A percentile compares a stretch with the other conserved stretches of the same genome.
phyloP scores from a whole-genome alignment of 345 rosid genomes.

The Salix brachista region DNA sequence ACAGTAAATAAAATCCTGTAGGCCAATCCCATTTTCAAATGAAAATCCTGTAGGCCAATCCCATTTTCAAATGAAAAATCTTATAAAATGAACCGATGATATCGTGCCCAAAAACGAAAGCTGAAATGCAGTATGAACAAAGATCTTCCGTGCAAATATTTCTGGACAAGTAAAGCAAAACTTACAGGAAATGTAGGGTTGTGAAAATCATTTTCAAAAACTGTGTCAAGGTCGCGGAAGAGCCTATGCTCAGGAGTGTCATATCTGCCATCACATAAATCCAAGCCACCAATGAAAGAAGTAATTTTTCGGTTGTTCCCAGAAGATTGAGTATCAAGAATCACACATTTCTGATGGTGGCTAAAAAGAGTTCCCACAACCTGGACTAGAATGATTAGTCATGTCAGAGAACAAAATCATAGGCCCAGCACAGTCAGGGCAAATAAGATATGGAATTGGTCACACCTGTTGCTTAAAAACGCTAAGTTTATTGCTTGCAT shows the following conservation, averaged over 20 bases:
- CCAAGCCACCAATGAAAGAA: constrained; percentile 65
- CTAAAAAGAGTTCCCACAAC: constrained; percentile 74
- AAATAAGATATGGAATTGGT: constrained; percentile 4
- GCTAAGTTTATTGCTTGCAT: constrained; percentile 66
- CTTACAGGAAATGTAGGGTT: constrained; percentile 64
- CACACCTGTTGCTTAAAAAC: constrained; percentile 67
- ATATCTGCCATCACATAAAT: constrained; percentile 71
- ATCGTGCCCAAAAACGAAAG: too few relatives aligned
- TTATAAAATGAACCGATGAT: too few relatives aligned
- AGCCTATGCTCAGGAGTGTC: constrained; percentile 76
- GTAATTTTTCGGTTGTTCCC: constrained; percentile 59
- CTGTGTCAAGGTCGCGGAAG: constrained; percentile 43
- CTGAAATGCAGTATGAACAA: not conserved
- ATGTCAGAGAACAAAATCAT: constrained; percentile 7
- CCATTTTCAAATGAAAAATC: too few relatives aligned
- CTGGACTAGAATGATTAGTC: constrained; percentile 46
- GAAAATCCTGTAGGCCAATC: too few relatives aligned
- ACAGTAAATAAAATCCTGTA: too few relatives aligned
- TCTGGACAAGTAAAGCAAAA: not conserved
- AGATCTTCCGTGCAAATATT: not conserved
- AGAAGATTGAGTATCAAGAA: constrained; percentile 53
- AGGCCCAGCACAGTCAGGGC: constrained; percentile 2
- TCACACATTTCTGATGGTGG: constrained; percentile 70
- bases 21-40: too few relatives aligned
- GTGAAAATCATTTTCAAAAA: constrained; percentile 52